phyloP scores from a whole-genome alignment of 805 yeast species.

The Babjeviella inositovora region DNA sequence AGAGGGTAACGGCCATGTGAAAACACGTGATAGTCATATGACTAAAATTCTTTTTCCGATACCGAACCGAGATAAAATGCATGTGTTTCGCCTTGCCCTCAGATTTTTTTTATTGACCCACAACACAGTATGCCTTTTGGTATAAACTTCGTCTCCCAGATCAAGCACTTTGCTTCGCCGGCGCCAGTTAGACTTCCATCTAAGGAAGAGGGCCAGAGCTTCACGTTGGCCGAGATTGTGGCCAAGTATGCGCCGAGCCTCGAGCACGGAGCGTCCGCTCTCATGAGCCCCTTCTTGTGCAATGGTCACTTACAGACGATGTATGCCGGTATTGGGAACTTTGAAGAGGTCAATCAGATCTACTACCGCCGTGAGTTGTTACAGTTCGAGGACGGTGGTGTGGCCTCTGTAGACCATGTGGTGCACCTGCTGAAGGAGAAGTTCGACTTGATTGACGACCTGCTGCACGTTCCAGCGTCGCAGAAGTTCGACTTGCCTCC shows the following conservation, averaged over 20 bases:
- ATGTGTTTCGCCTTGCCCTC: too few species aligned
- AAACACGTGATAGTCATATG: too few species aligned
- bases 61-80: too few species aligned
- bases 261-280: slow-evolving; percentile 26
- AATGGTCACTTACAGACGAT: slow-evolving; percentile 71
- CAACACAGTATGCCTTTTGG: too few species aligned
- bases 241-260: slow-evolving; percentile 22
- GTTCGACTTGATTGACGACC: slow-evolving; percentile 9
- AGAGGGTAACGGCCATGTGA: too few species aligned
- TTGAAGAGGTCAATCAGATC: slow-evolving; percentile 32
- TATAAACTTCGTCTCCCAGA: too few species aligned
- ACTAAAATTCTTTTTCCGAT: too few species aligned
- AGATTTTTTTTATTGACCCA: too few species aligned
- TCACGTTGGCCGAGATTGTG: slow-evolving; percentile 6
- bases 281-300: slow-evolving; percentile 46
- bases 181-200: slow-evolving; percentile 4
- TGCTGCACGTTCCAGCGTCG: slow-evolving; percentile 13
- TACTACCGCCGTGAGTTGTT: slow-evolving; percentile 64
- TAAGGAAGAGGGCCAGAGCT: slow-evolving; percentile 2
- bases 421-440: slow-evolving; percentile 16
- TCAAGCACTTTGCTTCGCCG: too few species aligned
- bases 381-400: slow-evolving; percentile 48
- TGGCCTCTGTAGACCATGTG: slow-evolving; percentile 62
- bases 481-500: slow-evolving; percentile 25
- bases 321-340: slow-evolving; percentile 40